Percentiles rank a stretch among this genome's conserved stretches.
Evolutionary conservation across 1,284 basidiomycete species (phyloP).

Genomic region (Meira nashicola): DNA sequence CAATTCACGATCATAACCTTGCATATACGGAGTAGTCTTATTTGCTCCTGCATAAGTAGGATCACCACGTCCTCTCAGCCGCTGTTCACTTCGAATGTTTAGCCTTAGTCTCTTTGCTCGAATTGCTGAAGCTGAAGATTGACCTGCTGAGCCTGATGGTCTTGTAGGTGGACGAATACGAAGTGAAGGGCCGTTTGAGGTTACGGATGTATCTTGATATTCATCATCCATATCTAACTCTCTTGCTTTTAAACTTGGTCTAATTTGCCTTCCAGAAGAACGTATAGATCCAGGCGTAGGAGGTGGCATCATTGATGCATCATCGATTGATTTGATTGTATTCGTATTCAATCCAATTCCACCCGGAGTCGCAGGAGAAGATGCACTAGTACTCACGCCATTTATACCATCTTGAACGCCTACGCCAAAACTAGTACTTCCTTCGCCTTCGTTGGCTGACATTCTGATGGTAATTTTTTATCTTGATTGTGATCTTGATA

Average conservation of each 20-base stretch:
- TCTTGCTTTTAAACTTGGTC: slow-evolving; percentile 1
- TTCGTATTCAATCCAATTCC: no score
- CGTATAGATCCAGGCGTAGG: slow-evolving; percentile 1
- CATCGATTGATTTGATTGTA: not conserved
- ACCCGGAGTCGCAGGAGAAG: no score
- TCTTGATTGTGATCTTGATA: no score
- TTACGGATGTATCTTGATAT: not conserved
- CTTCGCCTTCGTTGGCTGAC: no score
- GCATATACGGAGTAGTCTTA: slow-evolving; percentile 51
- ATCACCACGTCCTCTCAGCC: not conserved
- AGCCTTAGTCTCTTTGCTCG: slow-evolving; percentile 3
- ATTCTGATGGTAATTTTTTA: no score
- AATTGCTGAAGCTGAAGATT: not conserved
- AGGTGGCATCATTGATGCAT: slow-evolving; percentile 8
- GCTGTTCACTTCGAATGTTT: not conserved
- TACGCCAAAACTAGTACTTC: no score
- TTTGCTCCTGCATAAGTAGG: slow-evolving; percentile 10
- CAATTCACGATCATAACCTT: slow-evolving; percentile 71
- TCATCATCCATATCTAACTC: not conserved
- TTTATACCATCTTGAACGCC: no score
- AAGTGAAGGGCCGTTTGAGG: not conserved
- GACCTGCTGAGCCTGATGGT: not conserved
- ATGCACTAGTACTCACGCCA: no score
- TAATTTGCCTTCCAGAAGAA: slow-evolving; percentile 5
- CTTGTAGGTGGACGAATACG: not conserved